Conservation (phyloP, 2,329 filamentous ascomycete species). For the Amauroascus verrucosus region DNA sequence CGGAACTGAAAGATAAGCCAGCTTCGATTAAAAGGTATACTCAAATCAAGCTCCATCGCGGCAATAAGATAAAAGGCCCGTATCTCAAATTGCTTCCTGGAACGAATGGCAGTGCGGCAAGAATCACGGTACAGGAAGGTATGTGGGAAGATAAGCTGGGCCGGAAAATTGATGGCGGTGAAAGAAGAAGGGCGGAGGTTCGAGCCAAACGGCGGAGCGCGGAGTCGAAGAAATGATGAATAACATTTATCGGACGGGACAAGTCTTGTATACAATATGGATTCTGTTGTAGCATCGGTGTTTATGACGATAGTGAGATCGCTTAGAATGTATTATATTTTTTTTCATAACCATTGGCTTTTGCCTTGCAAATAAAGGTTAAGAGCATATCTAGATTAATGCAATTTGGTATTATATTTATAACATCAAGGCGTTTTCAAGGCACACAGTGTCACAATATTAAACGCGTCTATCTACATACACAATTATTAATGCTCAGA, state of each 20-base stretch:
- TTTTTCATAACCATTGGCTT: background rate
- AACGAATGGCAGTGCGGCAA: conserved; percentile 48
- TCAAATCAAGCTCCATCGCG: conserved; percentile 58
- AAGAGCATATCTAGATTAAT: background rate
- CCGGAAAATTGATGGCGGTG: conserved; percentile 90
- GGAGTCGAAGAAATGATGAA: conserved; percentile 40
- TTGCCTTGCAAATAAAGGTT: background rate
- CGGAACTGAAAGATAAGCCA: conserved; percentile 42
- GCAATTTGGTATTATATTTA: background rate
- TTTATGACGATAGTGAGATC: background rate
- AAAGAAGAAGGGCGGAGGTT: conserved; percentile 76
- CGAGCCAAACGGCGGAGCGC: conserved; percentile 73
- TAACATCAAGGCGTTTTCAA: background rate
- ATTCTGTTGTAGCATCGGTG: background rate
- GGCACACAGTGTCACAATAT: background rate
- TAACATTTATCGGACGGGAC: background rate
- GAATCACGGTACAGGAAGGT: conserved; percentile 65
- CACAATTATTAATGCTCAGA: background rate
- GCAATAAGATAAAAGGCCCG: conserved; percentile 62
- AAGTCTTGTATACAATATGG: background rate
- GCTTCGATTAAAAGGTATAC: conserved; percentile 45
- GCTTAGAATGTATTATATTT: background rate
- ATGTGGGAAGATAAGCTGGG: conserved; percentile 87
- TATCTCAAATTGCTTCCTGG: conserved; percentile 60
- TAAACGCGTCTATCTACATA: conserved; percentile 11